Conservation (phyloP, 1,284 basidiomycete genomes). For the Caloboletus inedulis region DNA sequence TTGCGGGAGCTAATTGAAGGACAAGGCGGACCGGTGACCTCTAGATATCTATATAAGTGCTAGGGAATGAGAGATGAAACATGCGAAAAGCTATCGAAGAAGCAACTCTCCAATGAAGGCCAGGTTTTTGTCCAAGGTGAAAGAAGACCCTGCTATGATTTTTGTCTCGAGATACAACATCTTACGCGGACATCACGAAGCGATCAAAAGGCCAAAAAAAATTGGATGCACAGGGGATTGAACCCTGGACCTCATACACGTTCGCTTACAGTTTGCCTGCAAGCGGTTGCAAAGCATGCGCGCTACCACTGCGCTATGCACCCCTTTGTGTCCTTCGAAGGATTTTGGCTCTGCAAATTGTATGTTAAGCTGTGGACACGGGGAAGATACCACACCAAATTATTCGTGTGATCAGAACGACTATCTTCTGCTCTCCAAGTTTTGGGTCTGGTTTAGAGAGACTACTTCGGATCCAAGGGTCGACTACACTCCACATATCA, state of each 20-base stretch:
- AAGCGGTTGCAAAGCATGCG: slow-evolving; percentile 32
- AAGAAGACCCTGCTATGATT: not conserved
- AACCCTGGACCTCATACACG: slow-evolving; percentile 33
- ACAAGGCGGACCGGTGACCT: too few relatives aligned
- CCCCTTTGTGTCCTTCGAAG: slow-evolving; percentile 6
- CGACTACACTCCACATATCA: too few relatives aligned
- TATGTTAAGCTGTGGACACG: not conserved
- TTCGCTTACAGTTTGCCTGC: not conserved
- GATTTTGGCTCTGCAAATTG: not conserved
- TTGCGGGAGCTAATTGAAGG: too few relatives aligned
- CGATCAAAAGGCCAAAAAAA: slow-evolving; percentile 2
- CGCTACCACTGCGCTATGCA: slow-evolving; percentile 37
- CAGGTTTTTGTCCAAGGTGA: too few relatives aligned
- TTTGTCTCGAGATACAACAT: not conserved
- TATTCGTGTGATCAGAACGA: too few relatives aligned
- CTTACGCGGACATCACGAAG: not conserved
- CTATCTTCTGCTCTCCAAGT: too few relatives aligned
- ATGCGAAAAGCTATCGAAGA: not conserved
- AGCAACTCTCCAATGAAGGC: not conserved
- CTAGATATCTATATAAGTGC: not conserved
- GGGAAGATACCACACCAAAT: too few relatives aligned
- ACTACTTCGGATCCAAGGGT: too few relatives aligned
- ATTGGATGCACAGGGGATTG: slow-evolving; percentile 32
- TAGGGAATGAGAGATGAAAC: not conserved
- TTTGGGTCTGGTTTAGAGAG: too few relatives aligned